These are phyloP conservation scores for Metarhizium rileyi DNA, from an alignment of 2,329 filamentous ascomycete genomes.

Conservation along the genomic window DNA sequence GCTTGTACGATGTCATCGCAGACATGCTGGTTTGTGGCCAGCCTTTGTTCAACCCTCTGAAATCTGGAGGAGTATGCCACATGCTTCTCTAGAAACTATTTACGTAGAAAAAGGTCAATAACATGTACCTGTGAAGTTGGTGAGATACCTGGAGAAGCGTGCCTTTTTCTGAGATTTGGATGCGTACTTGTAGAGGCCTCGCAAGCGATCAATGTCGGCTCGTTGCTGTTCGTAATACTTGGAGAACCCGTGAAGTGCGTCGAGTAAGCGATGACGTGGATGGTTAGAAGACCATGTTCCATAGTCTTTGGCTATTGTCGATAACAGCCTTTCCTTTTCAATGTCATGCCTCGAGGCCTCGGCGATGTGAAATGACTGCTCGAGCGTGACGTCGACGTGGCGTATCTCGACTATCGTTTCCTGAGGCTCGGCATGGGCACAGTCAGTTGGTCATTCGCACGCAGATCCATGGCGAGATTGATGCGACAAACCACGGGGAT, in stretches of 20 bases:
- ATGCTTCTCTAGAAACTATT: conserved; percentile 41
- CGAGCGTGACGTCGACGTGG: conserved; percentile 16
- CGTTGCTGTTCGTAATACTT: conserved; percentile 25
- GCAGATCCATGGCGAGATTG: neutral
- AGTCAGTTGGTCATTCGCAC: neutral
- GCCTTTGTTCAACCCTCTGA: conserved; percentile 29
- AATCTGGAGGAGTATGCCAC: conserved; percentile 48
- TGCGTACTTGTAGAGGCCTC: conserved; percentile 26
- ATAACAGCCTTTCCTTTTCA: conserved; percentile 21
- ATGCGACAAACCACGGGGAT: neutral
- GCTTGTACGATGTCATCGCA: conserved; percentile 35
- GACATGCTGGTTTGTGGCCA: conserved; percentile 34
- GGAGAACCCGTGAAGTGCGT: conserved; percentile 28
- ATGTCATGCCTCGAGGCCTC: conserved; percentile 17
- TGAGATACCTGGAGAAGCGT: neutral
- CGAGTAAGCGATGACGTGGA: conserved; percentile 28
- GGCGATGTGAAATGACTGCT: conserved; percentile 12
- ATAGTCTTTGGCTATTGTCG: conserved; percentile 17
- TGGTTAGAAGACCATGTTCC: conserved; percentile 26
- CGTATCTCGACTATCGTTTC: conserved; percentile 15
- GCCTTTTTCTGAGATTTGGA: conserved; percentile 22
- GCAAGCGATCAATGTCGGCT: conserved; percentile 26
- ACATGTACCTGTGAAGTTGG: too few relatives aligned
- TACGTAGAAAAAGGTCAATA: neutral
- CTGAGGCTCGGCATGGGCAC: neutral